Evolutionary conservation across 2,329 filamentous ascomycete genomes (phyloP).

Genomic region (Gnomoniopsis smithogilvyi): DNA sequence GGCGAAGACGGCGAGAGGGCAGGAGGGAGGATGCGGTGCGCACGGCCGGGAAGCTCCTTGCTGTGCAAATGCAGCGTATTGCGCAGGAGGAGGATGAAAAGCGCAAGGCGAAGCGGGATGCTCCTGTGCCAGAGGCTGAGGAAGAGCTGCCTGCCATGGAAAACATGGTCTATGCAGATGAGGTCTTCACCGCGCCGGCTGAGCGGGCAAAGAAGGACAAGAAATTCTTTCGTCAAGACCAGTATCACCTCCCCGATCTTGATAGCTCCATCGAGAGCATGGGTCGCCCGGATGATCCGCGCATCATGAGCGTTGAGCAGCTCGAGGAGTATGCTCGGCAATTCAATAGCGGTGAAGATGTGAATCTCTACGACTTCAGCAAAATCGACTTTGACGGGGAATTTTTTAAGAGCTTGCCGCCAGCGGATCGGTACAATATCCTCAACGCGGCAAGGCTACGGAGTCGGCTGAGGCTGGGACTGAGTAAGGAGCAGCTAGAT

Average conservation of each 20-base stretch:
- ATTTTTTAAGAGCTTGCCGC: constrained; percentile 89
- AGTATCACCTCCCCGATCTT: constrained; percentile 90
- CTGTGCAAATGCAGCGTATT: constrained; percentile 87
- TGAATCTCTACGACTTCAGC: constrained; percentile 90
- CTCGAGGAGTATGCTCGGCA: constrained; percentile 90
- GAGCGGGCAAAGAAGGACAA: constrained; percentile 68
- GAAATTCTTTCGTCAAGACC: constrained; percentile 86
- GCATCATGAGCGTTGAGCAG: constrained; percentile 95
- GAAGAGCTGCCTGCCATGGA: constrained; percentile 65
- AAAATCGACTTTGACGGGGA: constrained; percentile 98
- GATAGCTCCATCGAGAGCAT: constrained; percentile 76
- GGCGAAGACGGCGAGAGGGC: constrained; percentile 80
- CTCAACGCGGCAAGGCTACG: constrained; percentile 87
- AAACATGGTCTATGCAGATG: constrained; percentile 85
- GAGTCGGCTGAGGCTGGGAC: constrained; percentile 88
- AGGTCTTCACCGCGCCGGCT: constrained; percentile 74
- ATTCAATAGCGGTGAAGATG: constrained; percentile 88
- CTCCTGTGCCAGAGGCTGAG: constrained; percentile 35
- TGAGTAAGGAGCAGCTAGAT: constrained; percentile 94
- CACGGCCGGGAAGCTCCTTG: constrained; percentile 87
- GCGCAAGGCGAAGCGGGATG: constrained; percentile 50
- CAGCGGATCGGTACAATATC: constrained; percentile 94
- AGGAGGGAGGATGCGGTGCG: constrained; percentile 87
- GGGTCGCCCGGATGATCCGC: constrained; percentile 86
- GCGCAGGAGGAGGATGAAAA: constrained; percentile 81